Base-by-base conservation (phyloP, 768 basidiomycete genomes). In the Auriscalpium orientale region DNA sequence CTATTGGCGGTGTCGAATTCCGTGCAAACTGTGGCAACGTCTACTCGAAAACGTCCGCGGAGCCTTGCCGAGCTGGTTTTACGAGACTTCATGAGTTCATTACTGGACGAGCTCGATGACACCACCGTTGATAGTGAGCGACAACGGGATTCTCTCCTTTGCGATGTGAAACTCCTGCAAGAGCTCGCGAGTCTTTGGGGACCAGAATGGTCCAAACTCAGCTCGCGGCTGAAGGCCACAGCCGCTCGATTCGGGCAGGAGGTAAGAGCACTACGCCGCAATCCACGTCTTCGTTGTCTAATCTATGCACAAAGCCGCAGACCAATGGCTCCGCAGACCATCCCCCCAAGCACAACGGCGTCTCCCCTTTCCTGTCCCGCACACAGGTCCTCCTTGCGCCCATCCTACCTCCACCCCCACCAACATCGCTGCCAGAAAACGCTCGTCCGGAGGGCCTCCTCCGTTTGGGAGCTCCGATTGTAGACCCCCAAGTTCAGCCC, bases 301-400 rank as follows among this genome's bases (percentile, higher is more conserved):
- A 18, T 18, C 28, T 49, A 34, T 49, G 9, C 20, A 28, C 47
- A 21, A 34, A 54, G 43, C 15, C 49, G 46, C 57, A 36, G 40
- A 18, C 20, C 21, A 18, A 12, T 16, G 35, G 13, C 4, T 34
- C 55, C 9, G 21, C 54, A 53, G 40, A 54, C 21, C 49, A n/a
- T 5, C 49, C 61, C 4, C 18, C 56, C 16, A 46, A 49, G 38
- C 36, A 56, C 8, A 47, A 13, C 0, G 40, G 51, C 6, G 36
- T 65, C 28, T 64, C 71, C 8, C 80, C 82, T 51, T 76, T 74
- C 60, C 71, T 89, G 21, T 62, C 73, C 40, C 76, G 82, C 56
- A 79, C 77, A 22, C 89, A 87, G 62, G 79, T 79, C 22, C 72
- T 90, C 15, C 71, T 90, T 53, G 79, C 81, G 4, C 72, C 77